Evolutionary conservation across 2,329 filamentous ascomycete genomes (phyloP).

Genomic region (Fusarium goolgardi): DNA sequence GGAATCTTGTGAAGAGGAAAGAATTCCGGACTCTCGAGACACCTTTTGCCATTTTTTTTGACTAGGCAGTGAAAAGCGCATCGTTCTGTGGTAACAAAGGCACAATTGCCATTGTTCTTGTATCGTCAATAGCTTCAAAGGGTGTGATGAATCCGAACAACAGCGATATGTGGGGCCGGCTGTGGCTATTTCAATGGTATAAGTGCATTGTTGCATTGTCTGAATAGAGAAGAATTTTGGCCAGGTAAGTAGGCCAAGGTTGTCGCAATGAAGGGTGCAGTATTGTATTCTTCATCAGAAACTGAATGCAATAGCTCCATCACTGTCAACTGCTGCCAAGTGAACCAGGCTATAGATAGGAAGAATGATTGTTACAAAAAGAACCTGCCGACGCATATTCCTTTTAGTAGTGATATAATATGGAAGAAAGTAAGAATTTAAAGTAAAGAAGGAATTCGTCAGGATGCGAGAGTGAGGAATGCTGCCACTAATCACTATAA

Average conservation of each 20-base stretch:
- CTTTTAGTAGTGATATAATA: neutral
- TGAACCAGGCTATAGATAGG: neutral
- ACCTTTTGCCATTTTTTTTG: neutral
- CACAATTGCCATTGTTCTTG: neutral
- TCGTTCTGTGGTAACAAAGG: neutral
- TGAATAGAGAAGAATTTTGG: neutral
- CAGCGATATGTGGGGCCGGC: neutral
- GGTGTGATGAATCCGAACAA: neutral
- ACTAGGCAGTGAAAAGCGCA: neutral
- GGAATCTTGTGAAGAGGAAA: neutral
- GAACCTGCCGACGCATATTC: neutral
- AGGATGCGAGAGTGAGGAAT: too few relatives aligned
- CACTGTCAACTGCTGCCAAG: neutral
- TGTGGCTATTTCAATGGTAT: too few relatives aligned
- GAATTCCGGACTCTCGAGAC: neutral
- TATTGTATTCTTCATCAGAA: neutral
- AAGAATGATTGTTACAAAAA: neutral
- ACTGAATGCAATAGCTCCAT: neutral
- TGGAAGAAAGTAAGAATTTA: neutral
- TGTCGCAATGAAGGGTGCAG: neutral
- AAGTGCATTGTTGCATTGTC: neutral
- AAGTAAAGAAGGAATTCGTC: neutral
- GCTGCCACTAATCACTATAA: too few relatives aligned
- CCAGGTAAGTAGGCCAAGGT: neutral
- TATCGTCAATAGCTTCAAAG: neutral